Conservation (phyloP, 225 moss, liverwort and hornwort species). For the Neckera pumila region DNA sequence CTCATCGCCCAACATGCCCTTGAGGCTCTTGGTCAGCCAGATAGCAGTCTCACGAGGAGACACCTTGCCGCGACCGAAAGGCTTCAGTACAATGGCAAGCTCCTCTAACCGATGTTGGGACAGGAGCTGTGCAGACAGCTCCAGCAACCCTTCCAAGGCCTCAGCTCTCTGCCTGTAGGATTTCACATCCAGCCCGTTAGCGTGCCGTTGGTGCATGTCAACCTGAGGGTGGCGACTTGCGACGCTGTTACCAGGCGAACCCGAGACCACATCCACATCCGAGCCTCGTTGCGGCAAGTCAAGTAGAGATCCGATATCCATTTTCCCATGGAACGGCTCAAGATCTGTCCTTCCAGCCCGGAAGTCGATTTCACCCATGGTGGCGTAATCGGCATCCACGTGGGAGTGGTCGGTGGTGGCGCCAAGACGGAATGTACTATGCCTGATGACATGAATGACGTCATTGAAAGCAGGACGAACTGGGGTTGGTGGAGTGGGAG, state of each 20-base stretch:
- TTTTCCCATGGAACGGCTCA: constrained; percentile 76
- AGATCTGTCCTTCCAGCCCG: constrained; percentile 70
- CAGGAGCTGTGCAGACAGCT: constrained; percentile 90
- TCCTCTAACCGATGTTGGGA: constrained; percentile 95
- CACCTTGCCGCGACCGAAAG: constrained; percentile 91
- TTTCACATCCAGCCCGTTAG: constrained; percentile 68
- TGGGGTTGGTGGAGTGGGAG: constrained; percentile 31
- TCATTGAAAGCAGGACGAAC: constrained; percentile 90
- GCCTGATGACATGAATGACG: constrained; percentile 95
- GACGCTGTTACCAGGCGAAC: constrained; percentile 28
- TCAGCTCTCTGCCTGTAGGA: constrained; percentile 91
- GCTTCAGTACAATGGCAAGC: constrained; percentile 86
- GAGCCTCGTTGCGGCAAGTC: constrained; percentile 65
- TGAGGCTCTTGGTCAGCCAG: constrained; percentile 49
- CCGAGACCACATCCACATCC: constrained; percentile 57
- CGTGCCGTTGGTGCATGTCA: constrained; percentile 38
- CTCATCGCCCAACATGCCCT: constrained; percentile 55
- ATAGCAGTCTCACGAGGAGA: constrained; percentile 89
- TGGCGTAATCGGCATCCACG: constrained; percentile 37
- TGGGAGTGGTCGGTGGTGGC: constrained; percentile 54
- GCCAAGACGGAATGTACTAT: constrained; percentile 93
- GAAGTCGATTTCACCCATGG: constrained; percentile 65
- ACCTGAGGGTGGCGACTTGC: constrained; percentile 41
- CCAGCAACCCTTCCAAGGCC: constrained; percentile 86
- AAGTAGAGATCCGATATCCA: constrained; percentile 85